phyloP scores from a whole-genome alignment of 495 filamentous ascomycete species.

The Pyronema omphalodes region DNA sequence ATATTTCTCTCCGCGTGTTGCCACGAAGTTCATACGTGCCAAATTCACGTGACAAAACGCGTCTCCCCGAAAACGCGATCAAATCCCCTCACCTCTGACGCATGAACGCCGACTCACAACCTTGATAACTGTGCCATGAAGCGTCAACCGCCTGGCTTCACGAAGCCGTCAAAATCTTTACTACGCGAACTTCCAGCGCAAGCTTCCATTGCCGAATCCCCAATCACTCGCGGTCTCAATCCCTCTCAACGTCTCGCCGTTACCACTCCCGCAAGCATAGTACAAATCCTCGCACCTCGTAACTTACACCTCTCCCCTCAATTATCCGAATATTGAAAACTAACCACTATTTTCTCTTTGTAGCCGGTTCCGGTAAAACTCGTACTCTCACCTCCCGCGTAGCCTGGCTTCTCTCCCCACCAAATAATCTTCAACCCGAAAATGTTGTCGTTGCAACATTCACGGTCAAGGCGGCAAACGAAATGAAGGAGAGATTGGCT shows the following conservation, averaged over 20 bases:
- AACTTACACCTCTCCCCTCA: background rate
- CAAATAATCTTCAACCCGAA: slow-evolving; percentile 53
- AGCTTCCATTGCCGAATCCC: background rate
- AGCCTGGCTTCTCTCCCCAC: slow-evolving; percentile 73
- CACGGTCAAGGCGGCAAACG: slow-evolving; percentile 86
- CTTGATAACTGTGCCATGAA: background rate
- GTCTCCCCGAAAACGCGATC: too few relatives aligned
- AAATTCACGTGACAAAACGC: too few relatives aligned
- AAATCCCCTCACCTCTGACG: too few relatives aligned
- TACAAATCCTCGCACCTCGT: slow-evolving; percentile 70
- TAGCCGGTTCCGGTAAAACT: slow-evolving; percentile 64
- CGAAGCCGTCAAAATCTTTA: background rate
- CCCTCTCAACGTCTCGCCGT: slow-evolving; percentile 69
- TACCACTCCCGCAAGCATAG: slow-evolving; percentile 51
- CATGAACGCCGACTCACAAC: too few relatives aligned
- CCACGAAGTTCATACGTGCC: too few relatives aligned
- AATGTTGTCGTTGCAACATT: slow-evolving; percentile 96
- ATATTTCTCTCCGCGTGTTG: too few relatives aligned
- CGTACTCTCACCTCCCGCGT: slow-evolving; percentile 90
- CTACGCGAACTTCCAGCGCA: background rate
- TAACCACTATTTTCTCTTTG: slow-evolving; percentile 9
- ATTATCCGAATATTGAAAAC: background rate
- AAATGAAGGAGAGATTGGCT: slow-evolving; percentile 82
- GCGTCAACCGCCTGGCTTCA: background rate
- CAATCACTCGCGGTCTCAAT: slow-evolving; percentile 64